A percentile compares a stretch with the other conserved stretches of the same genome.
Conservation (phyloP, 305 asterid species). For the Fraxinus xanthoxyloides region DNA sequence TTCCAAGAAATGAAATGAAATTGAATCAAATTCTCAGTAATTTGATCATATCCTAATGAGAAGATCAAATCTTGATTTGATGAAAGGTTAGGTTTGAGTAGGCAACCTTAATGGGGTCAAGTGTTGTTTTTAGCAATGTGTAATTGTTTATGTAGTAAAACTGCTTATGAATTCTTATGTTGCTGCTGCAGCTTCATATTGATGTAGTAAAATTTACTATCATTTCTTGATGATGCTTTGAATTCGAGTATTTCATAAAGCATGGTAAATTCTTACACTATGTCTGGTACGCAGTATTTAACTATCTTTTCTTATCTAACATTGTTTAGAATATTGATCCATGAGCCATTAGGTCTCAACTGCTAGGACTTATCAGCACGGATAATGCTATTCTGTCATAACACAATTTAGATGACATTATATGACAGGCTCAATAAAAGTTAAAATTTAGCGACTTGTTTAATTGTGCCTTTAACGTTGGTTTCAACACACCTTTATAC, state of each 20-base stretch:
- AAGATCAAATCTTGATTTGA: background rate
- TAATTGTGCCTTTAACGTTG: too few species aligned
- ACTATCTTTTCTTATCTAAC: background rate
- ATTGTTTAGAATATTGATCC: background rate
- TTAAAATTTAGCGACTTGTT: background rate
- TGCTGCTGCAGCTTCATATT: background rate
- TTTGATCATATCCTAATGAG: background rate
- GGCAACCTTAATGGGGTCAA: background rate
- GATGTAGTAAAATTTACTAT: background rate
- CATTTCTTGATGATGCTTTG: background rate
- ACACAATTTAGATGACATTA: too few species aligned
- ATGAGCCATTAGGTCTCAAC: background rate
- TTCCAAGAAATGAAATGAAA: conserved; percentile 48
- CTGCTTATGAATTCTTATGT: background rate
- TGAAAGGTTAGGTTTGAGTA: background rate
- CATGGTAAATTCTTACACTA: background rate
- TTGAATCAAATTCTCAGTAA: background rate
- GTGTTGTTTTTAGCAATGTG: background rate
- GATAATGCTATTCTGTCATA: background rate
- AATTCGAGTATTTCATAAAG: background rate
- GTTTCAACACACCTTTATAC: background rate
- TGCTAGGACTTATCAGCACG: background rate
- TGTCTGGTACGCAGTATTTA: background rate
- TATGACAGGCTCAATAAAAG: too few species aligned
- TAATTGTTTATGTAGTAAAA: background rate